Base-by-base conservation (phyloP, 164 flowering plant genomes). In the Kalanchoe fedtschenkoi region DNA sequence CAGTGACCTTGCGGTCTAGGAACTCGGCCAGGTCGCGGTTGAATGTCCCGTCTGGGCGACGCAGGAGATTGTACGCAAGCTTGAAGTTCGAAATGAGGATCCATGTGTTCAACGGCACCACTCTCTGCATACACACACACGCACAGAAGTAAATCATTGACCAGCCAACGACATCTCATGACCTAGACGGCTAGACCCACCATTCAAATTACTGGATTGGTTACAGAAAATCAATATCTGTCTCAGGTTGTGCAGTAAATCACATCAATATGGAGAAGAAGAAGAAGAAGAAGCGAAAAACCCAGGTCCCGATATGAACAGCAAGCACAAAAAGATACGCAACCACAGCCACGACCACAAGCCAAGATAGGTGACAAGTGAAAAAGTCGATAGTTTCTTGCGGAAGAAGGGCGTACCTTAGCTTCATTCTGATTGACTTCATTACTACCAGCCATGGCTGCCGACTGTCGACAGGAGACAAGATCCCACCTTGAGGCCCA, bases 31-130 rank as follows among this genome's bases (percentile, higher is more conserved):
- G 55, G 0, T 81, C 81, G 1, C 91, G 79, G 69, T 85, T 78
- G 69, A 85, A 83, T 2, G 86, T 76, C 22, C 91, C 91, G 21
- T 85, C 91, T 0, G 83, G 72, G 0, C 86, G 83, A 34, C 91
- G 80, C 3, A 83, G 85, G 56, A 85, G 75, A 65, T 80, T 85
- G 74, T 85, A 85, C 10, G 86, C 76, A 24, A 85, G 74, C 81
- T 85, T 85, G 79, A 85, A 85, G 42, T 83, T 83, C 63, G 91
- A 85, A 64, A 85, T 85, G 46, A 85, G 83, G 38, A 85, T 78
- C 86, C 86, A 85, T 57, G 91, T 85, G 37, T 81, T 80, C 0
- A 85, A 71, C 11, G 91, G 91, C 63, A 84, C 87, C 28, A 83
- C 85, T 16, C 74, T 83, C 88, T 84, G 47, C 66, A 67, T 22